phyloP scores from a whole-genome alignment of 176 grass and related monocot species.

The Oryza officinalis region DNA sequence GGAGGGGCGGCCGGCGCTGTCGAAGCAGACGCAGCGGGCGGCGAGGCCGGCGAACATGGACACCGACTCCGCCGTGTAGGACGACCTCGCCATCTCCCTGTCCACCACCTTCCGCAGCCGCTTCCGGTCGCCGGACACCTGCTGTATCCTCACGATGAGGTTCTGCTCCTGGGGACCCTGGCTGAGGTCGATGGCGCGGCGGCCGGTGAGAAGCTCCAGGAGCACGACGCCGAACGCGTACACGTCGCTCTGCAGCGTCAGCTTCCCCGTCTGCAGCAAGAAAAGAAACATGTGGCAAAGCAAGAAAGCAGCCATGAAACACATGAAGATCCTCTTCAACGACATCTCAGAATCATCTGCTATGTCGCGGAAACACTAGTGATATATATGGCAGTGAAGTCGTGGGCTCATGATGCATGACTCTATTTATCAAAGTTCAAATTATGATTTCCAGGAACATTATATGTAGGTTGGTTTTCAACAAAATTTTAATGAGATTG shows the following conservation, averaged over 20 bases:
- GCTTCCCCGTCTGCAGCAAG: constrained; percentile 72
- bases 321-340: too few species aligned
- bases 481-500: too few species aligned
- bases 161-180: constrained; percentile 79
- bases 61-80: constrained; percentile 75
- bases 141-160: constrained; percentile 79
- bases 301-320: too few species aligned
- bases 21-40: constrained; percentile 83
- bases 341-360: too few species aligned
- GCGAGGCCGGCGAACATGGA: constrained; percentile 76
- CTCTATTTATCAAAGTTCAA: too few species aligned
- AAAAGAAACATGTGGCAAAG: not conserved
- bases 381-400: too few species aligned
- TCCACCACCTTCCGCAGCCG: constrained; percentile 86
- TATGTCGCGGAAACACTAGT: too few species aligned
- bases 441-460: too few species aligned
- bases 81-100: constrained; percentile 64
- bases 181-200: constrained; percentile 88
- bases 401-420: too few species aligned
- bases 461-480: too few species aligned
- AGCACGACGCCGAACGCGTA: constrained; percentile 98
- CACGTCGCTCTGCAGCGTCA: constrained; percentile 93
- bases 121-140: constrained; percentile 68
- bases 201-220: constrained; percentile 94
- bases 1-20: constrained; percentile 67